These are phyloP conservation scores for Phytophthora kernoviae DNA, from an alignment of 352 stramenopile genomes.

Conservation along the genomic window DNA sequence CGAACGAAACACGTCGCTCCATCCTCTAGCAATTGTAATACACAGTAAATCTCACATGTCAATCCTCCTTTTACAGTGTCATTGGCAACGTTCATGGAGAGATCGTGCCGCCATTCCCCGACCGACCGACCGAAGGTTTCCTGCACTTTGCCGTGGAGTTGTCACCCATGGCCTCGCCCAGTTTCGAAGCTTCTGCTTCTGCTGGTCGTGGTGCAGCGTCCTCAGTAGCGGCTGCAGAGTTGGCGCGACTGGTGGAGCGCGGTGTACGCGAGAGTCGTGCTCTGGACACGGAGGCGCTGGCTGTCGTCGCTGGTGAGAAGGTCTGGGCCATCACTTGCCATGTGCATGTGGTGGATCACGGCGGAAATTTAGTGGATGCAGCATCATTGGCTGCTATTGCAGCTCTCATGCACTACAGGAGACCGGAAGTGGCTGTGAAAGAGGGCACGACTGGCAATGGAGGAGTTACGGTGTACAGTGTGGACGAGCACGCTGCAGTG, in stretches of 20 bases:
- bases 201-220: conserved; percentile 49
- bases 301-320: conserved; percentile 92
- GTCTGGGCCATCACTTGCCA: conserved; percentile 94
- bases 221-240: conserved; percentile 55
- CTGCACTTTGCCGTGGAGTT: conserved; percentile 87
- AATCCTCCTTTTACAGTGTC: conserved; percentile 42
- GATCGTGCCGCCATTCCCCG: conserved; percentile 86
- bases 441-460: conserved; percentile 19
- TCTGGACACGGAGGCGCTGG: conserved; percentile 95
- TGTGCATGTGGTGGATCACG: conserved; percentile 93
- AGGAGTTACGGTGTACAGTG: conserved; percentile 74
- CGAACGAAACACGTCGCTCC: conserved; percentile 13
- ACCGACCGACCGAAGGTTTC: conserved; percentile 87
- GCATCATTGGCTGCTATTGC: conserved; percentile 93
- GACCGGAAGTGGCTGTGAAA: conserved; percentile 86
- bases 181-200: conserved; percentile 60
- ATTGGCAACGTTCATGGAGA: conserved; percentile 84
- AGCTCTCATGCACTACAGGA: conserved; percentile 93
- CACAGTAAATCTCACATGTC: too few relatives aligned
- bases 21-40: background rate
- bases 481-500: conserved; percentile 90
- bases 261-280: conserved; percentile 91
- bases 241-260: conserved; percentile 91
- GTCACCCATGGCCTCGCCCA: conserved; percentile 82
- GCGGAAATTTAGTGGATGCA: conserved; percentile 92